Evolutionary conservation across 2,329 filamentous ascomycete species (phyloP).

Genomic region (Lecanosticta acicola): DNA sequence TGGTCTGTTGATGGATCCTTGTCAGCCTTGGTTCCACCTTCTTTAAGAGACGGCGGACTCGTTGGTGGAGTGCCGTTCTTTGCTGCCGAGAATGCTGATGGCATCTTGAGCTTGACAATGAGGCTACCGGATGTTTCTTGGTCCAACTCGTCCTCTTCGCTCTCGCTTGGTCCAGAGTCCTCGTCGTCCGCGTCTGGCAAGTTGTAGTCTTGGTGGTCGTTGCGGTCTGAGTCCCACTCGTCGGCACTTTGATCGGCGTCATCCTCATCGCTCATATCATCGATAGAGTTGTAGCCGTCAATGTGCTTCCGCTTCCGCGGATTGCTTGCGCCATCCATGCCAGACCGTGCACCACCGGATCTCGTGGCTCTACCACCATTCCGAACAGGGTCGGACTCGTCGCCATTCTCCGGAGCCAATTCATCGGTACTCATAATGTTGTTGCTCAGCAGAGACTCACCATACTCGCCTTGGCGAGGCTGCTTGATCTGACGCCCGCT

Average conservation of each 20-base stretch:
- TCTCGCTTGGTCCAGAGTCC: slow-evolving; percentile 44
- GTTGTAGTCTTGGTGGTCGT: slow-evolving; percentile 58
- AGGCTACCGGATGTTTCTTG: slow-evolving; percentile 44
- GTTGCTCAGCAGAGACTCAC: slow-evolving; percentile 54
- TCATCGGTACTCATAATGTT: slow-evolving; percentile 42
- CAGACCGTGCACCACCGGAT: slow-evolving; percentile 24
- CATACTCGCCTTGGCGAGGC: slow-evolving; percentile 58
- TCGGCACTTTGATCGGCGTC: slow-evolving; percentile 54
- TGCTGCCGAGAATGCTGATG: slow-evolving; percentile 2
- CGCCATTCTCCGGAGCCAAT: slow-evolving; percentile 32
- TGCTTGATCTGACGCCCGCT: slow-evolving; percentile 81
- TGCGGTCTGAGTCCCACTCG: slow-evolving; percentile 68
- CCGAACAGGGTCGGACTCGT: slow-evolving; percentile 42
- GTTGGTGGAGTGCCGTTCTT: slow-evolving; percentile 18
- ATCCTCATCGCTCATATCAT: slow-evolving; percentile 60
- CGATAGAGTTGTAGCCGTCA: slow-evolving; percentile 54
- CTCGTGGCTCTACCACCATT: slow-evolving; percentile 36
- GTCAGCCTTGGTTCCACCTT: background rate
- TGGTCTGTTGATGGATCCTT: background rate
- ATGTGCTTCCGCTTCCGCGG: slow-evolving; percentile 45
- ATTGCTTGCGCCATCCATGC: slow-evolving; percentile 26
- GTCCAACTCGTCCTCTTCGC: slow-evolving; percentile 26
- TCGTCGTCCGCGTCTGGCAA: slow-evolving; percentile 44
- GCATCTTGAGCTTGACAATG: slow-evolving; percentile 62
- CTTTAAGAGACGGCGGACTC: slow-evolving; percentile 13